A percentile compares a stretch with the other conserved stretches of the same genome.
Conservation (phyloP, 495 filamentous ascomycete genomes). For the Geoglossum glabrum region DNA sequence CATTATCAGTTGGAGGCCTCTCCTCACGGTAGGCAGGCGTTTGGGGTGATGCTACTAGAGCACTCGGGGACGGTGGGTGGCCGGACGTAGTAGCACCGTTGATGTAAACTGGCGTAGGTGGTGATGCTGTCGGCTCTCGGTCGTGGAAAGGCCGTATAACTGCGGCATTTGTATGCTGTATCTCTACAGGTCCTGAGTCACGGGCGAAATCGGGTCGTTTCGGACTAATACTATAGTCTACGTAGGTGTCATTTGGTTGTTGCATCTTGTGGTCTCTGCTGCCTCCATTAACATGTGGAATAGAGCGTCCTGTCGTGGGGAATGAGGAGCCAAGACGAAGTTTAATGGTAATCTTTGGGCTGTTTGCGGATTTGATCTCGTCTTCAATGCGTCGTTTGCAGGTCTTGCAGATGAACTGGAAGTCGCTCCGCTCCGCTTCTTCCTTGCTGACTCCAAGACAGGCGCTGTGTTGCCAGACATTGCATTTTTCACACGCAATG, state of each 20-base stretch:
- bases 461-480: constrained; percentile 87
- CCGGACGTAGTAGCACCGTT: neutral
- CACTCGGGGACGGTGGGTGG: neutral
- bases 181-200: neutral
- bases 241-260: neutral
- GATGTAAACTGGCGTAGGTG: neutral
- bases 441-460: constrained; percentile 62
- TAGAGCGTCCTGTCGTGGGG: neutral
- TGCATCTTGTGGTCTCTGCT: neutral
- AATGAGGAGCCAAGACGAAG: constrained; percentile 35
- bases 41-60: neutral
- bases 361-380: constrained; percentile 26
- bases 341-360: constrained; percentile 56
- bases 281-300: neutral
- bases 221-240: neutral
- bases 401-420: constrained; percentile 66
- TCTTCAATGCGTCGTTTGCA: constrained; percentile 52
- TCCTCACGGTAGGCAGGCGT: neutral
- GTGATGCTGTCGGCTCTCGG: neutral
- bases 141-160: neutral
- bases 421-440: constrained; percentile 69
- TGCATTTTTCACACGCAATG: constrained; percentile 87
- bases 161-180: neutral
- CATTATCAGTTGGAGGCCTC: neutral
- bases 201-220: neutral